Conservation (phyloP, 1,284 basidiomycete genomes). For the Ustilago sp. region DNA sequence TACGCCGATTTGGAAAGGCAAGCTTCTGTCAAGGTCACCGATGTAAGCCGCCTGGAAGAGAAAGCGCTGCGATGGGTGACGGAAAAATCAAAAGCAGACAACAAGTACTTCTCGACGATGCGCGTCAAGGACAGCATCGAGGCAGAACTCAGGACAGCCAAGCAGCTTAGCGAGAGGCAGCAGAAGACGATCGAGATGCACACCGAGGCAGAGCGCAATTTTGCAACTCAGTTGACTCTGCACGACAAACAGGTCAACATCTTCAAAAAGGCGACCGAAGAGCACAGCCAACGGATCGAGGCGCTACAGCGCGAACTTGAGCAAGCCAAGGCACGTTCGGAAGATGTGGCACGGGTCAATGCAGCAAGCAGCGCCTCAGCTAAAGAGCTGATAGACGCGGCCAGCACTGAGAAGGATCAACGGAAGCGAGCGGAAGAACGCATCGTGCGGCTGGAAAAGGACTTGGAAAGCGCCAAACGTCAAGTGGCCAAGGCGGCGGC, state of each 20-base stretch:
- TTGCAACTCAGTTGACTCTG: conserved; percentile 75
- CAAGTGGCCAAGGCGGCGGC: conserved; percentile 56
- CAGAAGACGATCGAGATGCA: conserved; percentile 80
- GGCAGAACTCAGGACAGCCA: conserved; percentile 79
- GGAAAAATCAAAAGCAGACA: conserved; percentile 90
- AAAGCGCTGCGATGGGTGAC: conserved; percentile 73
- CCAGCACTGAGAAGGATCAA: conserved; percentile 40
- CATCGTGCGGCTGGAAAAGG: conserved; percentile 54
- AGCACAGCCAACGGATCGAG: conserved; percentile 58
- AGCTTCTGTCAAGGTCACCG: conserved; percentile 84
- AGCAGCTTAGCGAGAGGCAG: conserved; percentile 81
- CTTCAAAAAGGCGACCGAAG: conserved; percentile 53
- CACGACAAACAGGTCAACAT: conserved; percentile 73
- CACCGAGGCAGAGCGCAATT: conserved; percentile 76
- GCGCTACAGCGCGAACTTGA: conserved; percentile 68
- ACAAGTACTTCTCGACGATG: conserved; percentile 92
- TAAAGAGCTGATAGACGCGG: conserved; percentile 50
- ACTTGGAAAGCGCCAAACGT: conserved; percentile 55
- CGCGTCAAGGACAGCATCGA: conserved; percentile 87
- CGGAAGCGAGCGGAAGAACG: conserved; percentile 55
- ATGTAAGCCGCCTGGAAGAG: conserved; percentile 82
- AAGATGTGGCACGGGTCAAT: conserved; percentile 40
- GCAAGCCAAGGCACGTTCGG: conserved; percentile 47
- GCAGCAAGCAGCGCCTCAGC: conserved; percentile 51
- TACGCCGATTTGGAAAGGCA: conserved; percentile 89